A percentile compares a stretch with the other conserved stretches of the same genome.
Evolutionary conservation across 1,284 basidiomycete species (phyloP).

Genomic region (Trametes polyzona): DNA sequence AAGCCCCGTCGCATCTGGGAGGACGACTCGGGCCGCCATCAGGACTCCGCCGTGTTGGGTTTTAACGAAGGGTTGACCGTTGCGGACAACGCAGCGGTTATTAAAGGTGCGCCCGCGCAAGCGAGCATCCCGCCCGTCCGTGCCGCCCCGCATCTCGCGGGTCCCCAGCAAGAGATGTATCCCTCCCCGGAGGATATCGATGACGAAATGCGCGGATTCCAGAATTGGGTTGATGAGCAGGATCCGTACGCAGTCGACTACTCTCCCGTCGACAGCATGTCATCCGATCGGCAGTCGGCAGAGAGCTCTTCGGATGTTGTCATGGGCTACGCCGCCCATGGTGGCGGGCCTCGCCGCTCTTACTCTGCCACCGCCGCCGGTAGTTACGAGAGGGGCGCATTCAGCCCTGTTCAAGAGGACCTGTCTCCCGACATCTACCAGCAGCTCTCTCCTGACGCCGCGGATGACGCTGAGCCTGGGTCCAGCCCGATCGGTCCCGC

Average conservation of each 20-base stretch:
- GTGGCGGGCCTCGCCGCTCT: slow-evolving; percentile 14
- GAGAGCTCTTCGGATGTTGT: slow-evolving; percentile 16
- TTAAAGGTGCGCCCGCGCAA: slow-evolving; percentile 83
- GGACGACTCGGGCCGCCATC: slow-evolving; percentile 44
- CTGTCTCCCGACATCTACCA: slow-evolving; percentile 54
- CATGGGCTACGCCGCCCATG: slow-evolving; percentile 11
- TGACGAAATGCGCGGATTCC: slow-evolving; percentile 45
- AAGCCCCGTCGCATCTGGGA: slow-evolving; percentile 69
- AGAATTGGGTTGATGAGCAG: slow-evolving; percentile 33
- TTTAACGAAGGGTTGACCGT: slow-evolving; percentile 74
- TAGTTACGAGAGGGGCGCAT: slow-evolving; percentile 51
- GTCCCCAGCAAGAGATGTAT: slow-evolving; percentile 26
- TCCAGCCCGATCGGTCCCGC: slow-evolving; percentile 74
- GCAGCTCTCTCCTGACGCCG: slow-evolving; percentile 56
- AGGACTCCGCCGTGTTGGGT: slow-evolving; percentile 44
- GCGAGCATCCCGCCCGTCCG: slow-evolving; percentile 79
- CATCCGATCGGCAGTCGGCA: slow-evolving; percentile 33
- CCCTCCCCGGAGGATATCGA: slow-evolving; percentile 40
- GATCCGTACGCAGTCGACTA: slow-evolving; percentile 25
- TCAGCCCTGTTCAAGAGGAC: slow-evolving; percentile 68
- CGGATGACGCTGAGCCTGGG: slow-evolving; percentile 49
- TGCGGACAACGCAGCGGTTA: slow-evolving; percentile 66
- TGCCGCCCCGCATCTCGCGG: slow-evolving; percentile 21
- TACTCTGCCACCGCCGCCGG: slow-evolving; percentile 11
- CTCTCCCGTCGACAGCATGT: slow-evolving; percentile 30